These are phyloP conservation scores for Taxillus chinensis DNA, from an alignment of 164 flowering plant species.

Conservation along the genomic window DNA sequence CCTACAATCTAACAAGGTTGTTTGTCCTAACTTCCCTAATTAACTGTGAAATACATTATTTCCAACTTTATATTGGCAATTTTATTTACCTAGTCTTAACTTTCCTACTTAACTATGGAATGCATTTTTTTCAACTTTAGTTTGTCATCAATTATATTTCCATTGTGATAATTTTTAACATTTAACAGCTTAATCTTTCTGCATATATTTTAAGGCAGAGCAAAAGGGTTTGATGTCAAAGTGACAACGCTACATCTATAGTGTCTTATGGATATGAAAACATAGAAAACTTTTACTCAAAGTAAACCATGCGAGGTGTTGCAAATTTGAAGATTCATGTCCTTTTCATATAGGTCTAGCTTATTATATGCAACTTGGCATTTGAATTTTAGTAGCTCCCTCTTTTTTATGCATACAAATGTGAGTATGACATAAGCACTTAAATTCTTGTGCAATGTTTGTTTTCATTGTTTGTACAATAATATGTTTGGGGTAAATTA, in stretches of 20 bases:
- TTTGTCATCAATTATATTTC: not conserved
- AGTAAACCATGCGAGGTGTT: conserved; percentile 51
- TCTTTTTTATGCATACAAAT: not conserved
- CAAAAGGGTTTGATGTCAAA: conserved; percentile 70
- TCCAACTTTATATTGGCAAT: not conserved
- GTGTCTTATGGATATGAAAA: conserved; percentile 67
- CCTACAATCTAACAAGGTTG: conserved; percentile 75
- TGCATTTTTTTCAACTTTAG: not conserved
- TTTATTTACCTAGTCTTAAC: not conserved
- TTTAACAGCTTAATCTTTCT: conserved; percentile 14
- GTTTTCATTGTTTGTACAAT: not conserved
- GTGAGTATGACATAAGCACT: not conserved
- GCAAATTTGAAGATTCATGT: conserved; percentile 75
- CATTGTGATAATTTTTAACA: conserved; percentile 1
- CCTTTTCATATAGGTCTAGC: conserved; percentile 80
- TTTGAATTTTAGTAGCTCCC: not conserved
- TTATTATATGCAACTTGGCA: conserved; percentile 7
- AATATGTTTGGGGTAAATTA: no score
- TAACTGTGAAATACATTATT: not conserved
- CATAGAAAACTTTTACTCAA: conserved; percentile 73
- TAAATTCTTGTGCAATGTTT: not conserved
- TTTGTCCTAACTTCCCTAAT: conserved; percentile 3
- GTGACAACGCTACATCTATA: conserved; percentile 73
- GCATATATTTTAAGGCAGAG: conserved; percentile 84
- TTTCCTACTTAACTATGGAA: not conserved